These are phyloP conservation scores for Russula sp. DNA, from an alignment of 768 basidiomycete species.

Conservation along the genomic window DNA sequence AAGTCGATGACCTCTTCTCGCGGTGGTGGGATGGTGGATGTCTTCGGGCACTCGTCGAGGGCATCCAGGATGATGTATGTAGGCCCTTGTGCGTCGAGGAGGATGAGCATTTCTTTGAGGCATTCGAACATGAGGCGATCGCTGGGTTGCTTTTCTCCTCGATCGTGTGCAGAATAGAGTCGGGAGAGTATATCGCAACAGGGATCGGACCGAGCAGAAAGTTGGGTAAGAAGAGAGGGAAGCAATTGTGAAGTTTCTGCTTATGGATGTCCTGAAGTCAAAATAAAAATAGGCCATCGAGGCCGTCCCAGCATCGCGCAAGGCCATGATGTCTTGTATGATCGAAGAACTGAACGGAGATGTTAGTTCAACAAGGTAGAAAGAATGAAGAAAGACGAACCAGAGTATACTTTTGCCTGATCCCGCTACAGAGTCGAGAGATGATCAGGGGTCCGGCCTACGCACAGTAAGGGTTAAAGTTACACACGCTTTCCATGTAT, in stretches of 20 bases:
- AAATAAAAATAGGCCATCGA: conserved; percentile 19
- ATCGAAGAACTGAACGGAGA: neutral
- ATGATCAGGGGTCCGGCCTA: neutral
- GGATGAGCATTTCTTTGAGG: conserved; percentile 17
- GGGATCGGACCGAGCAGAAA: neutral
- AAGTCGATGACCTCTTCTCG: conserved; percentile 6
- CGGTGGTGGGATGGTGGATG: neutral
- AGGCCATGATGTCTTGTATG: conserved; percentile 2
- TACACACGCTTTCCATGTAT: neutral
- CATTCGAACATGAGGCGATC: neutral
- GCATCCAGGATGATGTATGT: conserved; percentile 17
- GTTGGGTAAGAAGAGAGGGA: conserved; percentile 10
- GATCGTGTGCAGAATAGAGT: neutral
- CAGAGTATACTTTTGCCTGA: conserved; percentile 13
- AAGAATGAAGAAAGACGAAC: neutral
- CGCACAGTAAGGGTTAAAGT: neutral
- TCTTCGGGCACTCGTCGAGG: conserved; percentile 15
- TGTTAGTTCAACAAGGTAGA: neutral
- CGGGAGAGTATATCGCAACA: conserved; percentile 1
- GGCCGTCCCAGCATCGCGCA: neutral
- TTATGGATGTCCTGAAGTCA: conserved; percentile 10
- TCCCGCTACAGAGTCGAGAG: neutral
- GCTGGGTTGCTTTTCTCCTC: neutral
- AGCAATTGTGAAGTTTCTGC: conserved; percentile 7
- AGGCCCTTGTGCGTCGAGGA: neutral